Evolutionary conservation across 2,329 filamentous ascomycete genomes (phyloP).

Genomic region (Fusarium torreyae): DNA sequence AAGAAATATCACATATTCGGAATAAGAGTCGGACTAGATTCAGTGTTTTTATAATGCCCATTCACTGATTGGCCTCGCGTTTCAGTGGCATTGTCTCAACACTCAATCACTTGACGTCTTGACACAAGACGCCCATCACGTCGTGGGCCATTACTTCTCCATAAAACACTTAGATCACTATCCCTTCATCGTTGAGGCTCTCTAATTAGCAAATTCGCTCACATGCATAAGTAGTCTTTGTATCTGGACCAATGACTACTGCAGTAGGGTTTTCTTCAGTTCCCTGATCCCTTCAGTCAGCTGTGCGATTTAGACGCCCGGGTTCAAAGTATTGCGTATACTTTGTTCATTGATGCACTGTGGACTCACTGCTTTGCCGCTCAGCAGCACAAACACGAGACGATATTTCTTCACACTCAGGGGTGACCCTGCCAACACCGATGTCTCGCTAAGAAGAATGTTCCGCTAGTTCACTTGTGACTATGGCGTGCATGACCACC

Average conservation of each 20-base stretch:
- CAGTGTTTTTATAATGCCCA: too few relatives aligned
- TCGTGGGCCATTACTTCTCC: not conserved
- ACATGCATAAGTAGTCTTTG: not conserved
- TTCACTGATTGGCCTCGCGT: not conserved
- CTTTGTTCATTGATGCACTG: not conserved
- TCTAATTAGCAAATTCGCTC: not conserved
- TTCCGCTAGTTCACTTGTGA: slow-evolving; percentile 20
- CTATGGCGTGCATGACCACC: slow-evolving; percentile 38
- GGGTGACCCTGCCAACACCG: slow-evolving; percentile 11
- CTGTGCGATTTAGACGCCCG: not conserved
- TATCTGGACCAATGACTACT: slow-evolving; percentile 14
- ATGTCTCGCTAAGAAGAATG: slow-evolving; percentile 10
- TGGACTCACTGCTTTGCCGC: not conserved
- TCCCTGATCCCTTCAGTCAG: not conserved
- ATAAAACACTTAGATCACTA: not conserved
- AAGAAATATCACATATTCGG: not conserved
- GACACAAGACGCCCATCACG: not conserved
- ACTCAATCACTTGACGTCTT: not conserved
- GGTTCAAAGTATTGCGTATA: not conserved
- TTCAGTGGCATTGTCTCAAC: too few relatives aligned
- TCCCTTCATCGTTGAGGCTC: not conserved
- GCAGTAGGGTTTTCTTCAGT: not conserved
- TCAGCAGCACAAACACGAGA: not conserved
- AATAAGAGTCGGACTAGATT: too few relatives aligned
- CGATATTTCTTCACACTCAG: slow-evolving; percentile 14